These are phyloP conservation scores for Breviolum minutum DNA, from an alignment of 73 alveolate species.

Conservation along the genomic window DNA sequence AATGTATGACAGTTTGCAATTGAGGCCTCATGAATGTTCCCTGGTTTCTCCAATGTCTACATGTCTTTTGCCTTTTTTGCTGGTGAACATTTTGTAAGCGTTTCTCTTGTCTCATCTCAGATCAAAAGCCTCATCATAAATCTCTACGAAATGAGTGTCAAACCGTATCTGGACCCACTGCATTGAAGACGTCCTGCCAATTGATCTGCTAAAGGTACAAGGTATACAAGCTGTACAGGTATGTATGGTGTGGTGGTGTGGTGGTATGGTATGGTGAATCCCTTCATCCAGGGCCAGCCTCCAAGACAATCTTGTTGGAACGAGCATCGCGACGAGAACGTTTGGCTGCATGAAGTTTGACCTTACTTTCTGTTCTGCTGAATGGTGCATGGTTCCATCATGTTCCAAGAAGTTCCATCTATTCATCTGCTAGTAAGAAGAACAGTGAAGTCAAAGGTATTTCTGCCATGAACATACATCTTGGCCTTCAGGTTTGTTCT, in stretches of 20 bases:
- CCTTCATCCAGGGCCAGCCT: not conserved
- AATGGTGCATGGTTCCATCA: not conserved
- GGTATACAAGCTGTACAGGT: no score
- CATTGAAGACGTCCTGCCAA: conserved; percentile 52
- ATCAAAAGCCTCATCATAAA: no score
- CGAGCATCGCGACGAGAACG: conserved; percentile 69
- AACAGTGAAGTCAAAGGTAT: no score
- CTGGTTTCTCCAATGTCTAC: not conserved
- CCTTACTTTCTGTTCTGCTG: not conserved
- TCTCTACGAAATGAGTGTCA: not conserved
- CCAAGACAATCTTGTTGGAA: conserved; percentile 36
- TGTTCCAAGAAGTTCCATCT: no score
- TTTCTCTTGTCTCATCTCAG: not conserved
- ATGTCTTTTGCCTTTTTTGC: not conserved
- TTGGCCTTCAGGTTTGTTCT: no score
- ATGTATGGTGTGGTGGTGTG: no score
- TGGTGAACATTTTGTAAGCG: not conserved
- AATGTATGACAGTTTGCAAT: not conserved
- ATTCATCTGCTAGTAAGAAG: no score
- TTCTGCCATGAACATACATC: no score
- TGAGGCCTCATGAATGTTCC: not conserved
- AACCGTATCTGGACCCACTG: conserved; percentile 67
- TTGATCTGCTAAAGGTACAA: no score
- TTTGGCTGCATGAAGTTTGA: conserved; percentile 79
- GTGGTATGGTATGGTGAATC: no score